Evolutionary conservation across 257 asterid genomes (phyloP).

Genomic region (Lantana camara): DNA sequence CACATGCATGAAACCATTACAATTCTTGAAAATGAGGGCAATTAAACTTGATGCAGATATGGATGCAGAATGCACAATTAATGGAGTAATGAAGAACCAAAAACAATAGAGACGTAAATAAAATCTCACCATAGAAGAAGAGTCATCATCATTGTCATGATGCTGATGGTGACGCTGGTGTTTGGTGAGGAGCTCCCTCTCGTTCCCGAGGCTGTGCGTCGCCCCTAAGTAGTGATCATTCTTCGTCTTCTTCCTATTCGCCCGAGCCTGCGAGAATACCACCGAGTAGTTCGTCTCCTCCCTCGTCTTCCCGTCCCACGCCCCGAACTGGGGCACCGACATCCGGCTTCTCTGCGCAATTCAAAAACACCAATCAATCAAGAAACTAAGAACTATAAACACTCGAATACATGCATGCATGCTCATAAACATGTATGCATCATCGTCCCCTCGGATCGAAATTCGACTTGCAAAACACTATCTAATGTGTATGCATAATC

Average conservation of each 20-base stretch:
- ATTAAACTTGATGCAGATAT: background rate
- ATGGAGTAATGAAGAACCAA: background rate
- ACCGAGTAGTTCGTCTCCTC: constrained; percentile 45
- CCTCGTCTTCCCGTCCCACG: constrained; percentile 50
- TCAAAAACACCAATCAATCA: background rate
- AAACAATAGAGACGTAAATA: no score
- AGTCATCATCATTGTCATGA: constrained; percentile 4
- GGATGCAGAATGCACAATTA: background rate
- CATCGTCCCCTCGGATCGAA: no score
- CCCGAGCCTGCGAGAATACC: constrained; percentile 53
- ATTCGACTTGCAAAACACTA: no score
- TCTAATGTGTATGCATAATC: no score
- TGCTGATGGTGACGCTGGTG: background rate
- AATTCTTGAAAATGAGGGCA: background rate
- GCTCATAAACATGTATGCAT: no score
- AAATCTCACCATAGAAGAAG: constrained; percentile 30
- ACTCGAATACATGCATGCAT: no score
- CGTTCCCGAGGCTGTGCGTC: constrained; percentile 46
- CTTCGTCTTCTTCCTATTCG: constrained; percentile 44
- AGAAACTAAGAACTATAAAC: no score
- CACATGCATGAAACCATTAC: constrained; percentile 29
- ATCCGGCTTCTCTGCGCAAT: constrained; percentile 29
- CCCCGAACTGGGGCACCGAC: constrained; percentile 63
- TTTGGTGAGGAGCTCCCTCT: constrained; percentile 35
- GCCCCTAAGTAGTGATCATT: background rate